Base-by-base conservation (phyloP, 306 rosid genomes). In the Bauhinia variegata region DNA sequence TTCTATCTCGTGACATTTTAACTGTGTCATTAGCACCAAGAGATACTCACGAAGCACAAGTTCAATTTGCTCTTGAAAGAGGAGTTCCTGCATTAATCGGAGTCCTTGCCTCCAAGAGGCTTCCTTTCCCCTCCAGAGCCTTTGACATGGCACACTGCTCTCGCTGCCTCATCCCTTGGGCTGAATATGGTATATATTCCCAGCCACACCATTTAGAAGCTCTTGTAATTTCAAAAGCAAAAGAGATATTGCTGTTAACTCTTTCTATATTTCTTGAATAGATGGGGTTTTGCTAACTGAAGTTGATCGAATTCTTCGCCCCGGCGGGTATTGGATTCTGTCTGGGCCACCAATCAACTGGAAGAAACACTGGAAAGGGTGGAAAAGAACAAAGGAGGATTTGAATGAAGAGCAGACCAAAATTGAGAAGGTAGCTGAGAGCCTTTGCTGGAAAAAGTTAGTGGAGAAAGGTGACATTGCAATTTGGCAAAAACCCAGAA, bases 91-190 rank as follows among this genome's bases (percentile, higher is more conserved):
- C 96, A 0, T 56, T 87, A 3, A 85, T 89, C 14, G 91, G 95
- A 8, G 80, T 89, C 53, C 52, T 87, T 30, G 91, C 96, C 6
- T 87, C 96, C 4, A 87, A 83, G 58, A 67, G 91, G 39, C 79
- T 87, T 2, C 95, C 96, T 30, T 89, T 87, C 67, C 96, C 91
- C 1, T 83, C 95, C 0, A 73, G 88, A 70, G 89, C 95, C 4
- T 89, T 89, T 30, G 95, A 87, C 80, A 85, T 89, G 81, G 95
- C 95, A 46, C 96, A 89, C 60, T 89, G 95, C 80, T 89, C 96
- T 68, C 86, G 96, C 2, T 89, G 95, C 78, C 95, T 89, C 75
- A 83, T 89, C 65, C 95, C 91, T 2, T 89, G 91, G 95, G 83
- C 74, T 28, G 60, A 80, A 68, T 64, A 78, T 49, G 77, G 88